phyloP scores from a whole-genome alignment of 2,329 filamentous ascomycete species.

The Mycosphaerella sp. region DNA sequence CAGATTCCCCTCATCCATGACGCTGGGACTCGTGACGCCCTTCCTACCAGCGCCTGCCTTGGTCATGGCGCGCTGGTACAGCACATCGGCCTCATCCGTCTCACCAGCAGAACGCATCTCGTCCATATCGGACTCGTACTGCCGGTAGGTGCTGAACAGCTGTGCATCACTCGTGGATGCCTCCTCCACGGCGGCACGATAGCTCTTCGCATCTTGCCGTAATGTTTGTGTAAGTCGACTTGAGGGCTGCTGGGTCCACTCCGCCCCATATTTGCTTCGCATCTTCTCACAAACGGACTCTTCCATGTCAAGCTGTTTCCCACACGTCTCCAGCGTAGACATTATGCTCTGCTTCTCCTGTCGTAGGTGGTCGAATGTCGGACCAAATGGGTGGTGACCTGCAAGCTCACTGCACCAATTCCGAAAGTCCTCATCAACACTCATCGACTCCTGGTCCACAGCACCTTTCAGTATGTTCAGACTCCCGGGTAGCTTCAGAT shows the following conservation, averaged over 20 bases:
- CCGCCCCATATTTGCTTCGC: slow-evolving; percentile 89
- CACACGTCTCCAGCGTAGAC: slow-evolving; percentile 66
- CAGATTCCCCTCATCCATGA: slow-evolving; percentile 62
- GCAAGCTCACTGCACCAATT: slow-evolving; percentile 92
- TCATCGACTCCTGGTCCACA: slow-evolving; percentile 74
- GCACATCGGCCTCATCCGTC: slow-evolving; percentile 74
- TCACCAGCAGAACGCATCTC: slow-evolving; percentile 91
- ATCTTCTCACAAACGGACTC: slow-evolving; percentile 99
- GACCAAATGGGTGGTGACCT: slow-evolving; percentile 70
- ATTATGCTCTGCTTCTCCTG: slow-evolving; percentile 71
- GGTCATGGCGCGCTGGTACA: slow-evolving; percentile 82
- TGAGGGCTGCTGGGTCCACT: slow-evolving; percentile 97
- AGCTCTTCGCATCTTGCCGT: slow-evolving; percentile 77
- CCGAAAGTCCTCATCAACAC: slow-evolving; percentile 84
- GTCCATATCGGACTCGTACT: slow-evolving; percentile 83
- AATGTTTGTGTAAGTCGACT: slow-evolving; percentile 81
- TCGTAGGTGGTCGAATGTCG: slow-evolving; percentile 72
- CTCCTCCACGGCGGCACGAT: slow-evolving; percentile 82
- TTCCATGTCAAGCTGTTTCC: slow-evolving; percentile 90
- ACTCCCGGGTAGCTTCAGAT: slow-evolving; percentile 71
- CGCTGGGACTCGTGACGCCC: slow-evolving; percentile 49
- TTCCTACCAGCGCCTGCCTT: slow-evolving; percentile 65
- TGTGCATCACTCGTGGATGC: slow-evolving; percentile 80
- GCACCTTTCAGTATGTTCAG: slow-evolving; percentile 89
- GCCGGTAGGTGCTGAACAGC: slow-evolving; percentile 72